Evolutionary conservation across 495 filamentous ascomycete species (phyloP), one percentile per base, ranked within the genome.

Genomic region (Trichoderma parareesei): DNA sequence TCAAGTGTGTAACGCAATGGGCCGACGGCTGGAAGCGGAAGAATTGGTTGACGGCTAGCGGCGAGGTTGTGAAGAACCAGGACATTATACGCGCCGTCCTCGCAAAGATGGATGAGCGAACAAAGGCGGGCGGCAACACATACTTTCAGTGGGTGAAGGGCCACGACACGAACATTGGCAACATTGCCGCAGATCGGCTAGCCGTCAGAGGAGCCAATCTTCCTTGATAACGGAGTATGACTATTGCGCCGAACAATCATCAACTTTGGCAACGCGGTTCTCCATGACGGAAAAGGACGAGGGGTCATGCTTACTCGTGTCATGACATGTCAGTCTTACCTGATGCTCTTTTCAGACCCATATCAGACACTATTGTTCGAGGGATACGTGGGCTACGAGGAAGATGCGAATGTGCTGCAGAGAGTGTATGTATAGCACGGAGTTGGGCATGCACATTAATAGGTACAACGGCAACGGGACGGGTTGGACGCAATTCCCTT

Each of bases 1-100:
- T 97, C 73, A 84, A 91, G 66, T 97, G 93, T 71, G 85, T 90
- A n/a, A 96, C 89, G 0, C 81, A 84, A 35, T 98, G 94, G 94
- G 90, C 85, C 70, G 68, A 75, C 16, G 88, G 83, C 64, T 98
- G 94, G 94, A 78, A 83, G 27, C 82, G 75, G 64, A 93, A 96
- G 67, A 81, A 82, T 4, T 98, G 93, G 94, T 83, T 79, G 72
- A 95, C 87, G 5, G 72, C 85, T 4, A 76, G 80, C 13, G 83
- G 83, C 9, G 89, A 88, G 64, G 77, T 81, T 0, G 94, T 98
- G 5, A 85, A 92, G 75, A 97, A 98, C 72, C 83, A 83, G 64
- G 94, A 98, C 69, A 74, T 98, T 27, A 78, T 98, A 61, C 80
- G 90, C 75, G 82, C 82, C 10, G 87, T 96, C 53, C 87, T 97